phyloP scores from a whole-genome alignment of 768 basidiomycete species.

The Lactarius vividus region DNA sequence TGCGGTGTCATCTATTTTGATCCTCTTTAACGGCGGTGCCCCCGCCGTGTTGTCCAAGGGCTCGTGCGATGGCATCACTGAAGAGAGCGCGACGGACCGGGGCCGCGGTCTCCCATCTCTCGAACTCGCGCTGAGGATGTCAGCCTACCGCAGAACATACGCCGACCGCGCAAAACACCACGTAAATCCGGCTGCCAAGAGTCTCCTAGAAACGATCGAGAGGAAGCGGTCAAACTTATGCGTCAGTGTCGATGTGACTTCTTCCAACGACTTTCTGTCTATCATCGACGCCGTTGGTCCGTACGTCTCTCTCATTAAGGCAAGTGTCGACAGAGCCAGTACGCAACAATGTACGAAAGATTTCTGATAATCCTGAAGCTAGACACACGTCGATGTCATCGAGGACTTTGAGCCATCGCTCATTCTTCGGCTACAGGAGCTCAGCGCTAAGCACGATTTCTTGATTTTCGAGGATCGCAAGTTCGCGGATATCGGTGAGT shows the following conservation, averaged over 20 bases:
- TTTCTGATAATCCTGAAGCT: conserved; percentile 27
- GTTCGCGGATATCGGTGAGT: conserved; percentile 94
- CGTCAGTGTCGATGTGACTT: conserved; percentile 93
- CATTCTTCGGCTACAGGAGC: conserved; percentile 62
- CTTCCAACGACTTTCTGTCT: conserved; percentile 68
- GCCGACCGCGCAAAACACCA: conserved; percentile 55
- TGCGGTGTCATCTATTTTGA: conserved; percentile 34
- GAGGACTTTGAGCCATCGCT: conserved; percentile 82
- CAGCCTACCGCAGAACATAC: conserved; percentile 51
- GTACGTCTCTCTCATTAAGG: conserved; percentile 93
- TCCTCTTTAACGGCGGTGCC: conserved; percentile 39
- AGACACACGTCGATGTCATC: conserved; percentile 97
- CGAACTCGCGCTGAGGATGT: conserved; percentile 3
- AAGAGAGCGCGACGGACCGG: neutral
- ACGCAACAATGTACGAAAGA: conserved; percentile 32
- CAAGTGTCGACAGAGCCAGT: conserved; percentile 33
- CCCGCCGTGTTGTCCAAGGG: conserved; percentile 26
- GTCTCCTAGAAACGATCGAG: conserved; percentile 77
- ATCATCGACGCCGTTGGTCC: conserved; percentile 90
- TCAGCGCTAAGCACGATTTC: conserved; percentile 84
- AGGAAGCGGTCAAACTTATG: conserved; percentile 90
- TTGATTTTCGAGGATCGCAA: conserved; percentile 98
- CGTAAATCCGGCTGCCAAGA: conserved; percentile 71
- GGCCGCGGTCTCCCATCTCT: neutral
- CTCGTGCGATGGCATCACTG: conserved; percentile 21